A percentile compares a stretch with the other conserved stretches of the same genome.
Conservation (phyloP, 140 eudicot species). For the Erigeron philadelphicus region DNA sequence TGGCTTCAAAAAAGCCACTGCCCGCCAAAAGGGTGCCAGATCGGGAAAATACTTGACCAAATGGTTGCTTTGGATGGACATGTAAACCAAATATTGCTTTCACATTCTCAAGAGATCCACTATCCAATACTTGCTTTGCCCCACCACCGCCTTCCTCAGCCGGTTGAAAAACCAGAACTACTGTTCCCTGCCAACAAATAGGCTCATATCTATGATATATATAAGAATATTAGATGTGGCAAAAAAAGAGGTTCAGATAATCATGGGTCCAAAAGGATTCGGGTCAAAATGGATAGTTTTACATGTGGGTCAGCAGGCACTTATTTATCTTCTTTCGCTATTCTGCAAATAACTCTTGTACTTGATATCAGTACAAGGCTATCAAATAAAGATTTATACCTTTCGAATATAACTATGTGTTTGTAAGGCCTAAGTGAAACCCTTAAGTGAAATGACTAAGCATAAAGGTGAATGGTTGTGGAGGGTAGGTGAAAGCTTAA, state of each 20-base stretch:
- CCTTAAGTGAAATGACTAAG: too few relatives aligned
- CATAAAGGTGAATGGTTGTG: too few relatives aligned
- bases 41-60: slow-evolving; percentile 36
- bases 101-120: slow-evolving; percentile 40
- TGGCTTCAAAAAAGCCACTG: slow-evolving; percentile 45
- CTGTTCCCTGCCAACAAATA: slow-evolving; percentile 38
- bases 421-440: too few relatives aligned
- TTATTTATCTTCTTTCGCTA: too few relatives aligned
- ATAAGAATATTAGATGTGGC: not conserved
- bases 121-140: slow-evolving; percentile 40
- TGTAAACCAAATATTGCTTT: slow-evolving; percentile 58
- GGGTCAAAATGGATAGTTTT: not conserved
- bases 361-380: too few relatives aligned
- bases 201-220: not conserved
- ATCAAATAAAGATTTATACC: too few relatives aligned
- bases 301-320: not conserved
- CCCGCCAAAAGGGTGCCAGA: slow-evolving; percentile 44
- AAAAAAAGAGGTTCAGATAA: not conserved
- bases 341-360: too few relatives aligned
- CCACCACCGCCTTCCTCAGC: slow-evolving; percentile 60
- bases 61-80: slow-evolving; percentile 22
- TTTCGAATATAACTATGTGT: too few relatives aligned
- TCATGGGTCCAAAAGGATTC: not conserved
- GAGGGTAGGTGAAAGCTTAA: too few relatives aligned
- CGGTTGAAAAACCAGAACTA: slow-evolving; percentile 54